Base-by-base conservation (phyloP, 148 eudicot genomes). In the Vaccinium myrtillus region DNA sequence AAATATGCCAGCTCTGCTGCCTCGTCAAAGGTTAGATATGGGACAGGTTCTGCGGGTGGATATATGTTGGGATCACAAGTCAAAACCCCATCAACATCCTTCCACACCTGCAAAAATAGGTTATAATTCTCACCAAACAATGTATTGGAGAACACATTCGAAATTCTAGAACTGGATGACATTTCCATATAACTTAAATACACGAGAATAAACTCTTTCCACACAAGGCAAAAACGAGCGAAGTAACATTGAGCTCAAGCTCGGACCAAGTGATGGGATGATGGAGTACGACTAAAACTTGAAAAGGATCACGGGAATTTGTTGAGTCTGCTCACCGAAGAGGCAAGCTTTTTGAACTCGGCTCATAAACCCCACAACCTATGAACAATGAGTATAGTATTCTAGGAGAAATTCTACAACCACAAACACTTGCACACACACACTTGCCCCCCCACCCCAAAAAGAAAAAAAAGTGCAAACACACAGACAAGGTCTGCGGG, bases 1-100 rank as follows among this genome's bases (percentile, higher is more conserved):
- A 95, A 97, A 87, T 97, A 97, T 54, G 99, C 99, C 89, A 97
- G 99, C 87, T 97, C 99, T 55, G 99, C 96, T 65, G 99, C 99
- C 90, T 97, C 99, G 32, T 97, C 99, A 84, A 95, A 97, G 73
- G 98, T 95, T 87, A 97, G 87, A 90, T 74, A 89, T 39, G 99
- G 98, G 82, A 97, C 99, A 81, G 99, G 94, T 83, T 90, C 90
- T 81, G 99, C 99, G 51, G 59, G 86, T 83, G 92, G 82, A 91
- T 92, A 84, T 83, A 97, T 95, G 54, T 94, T 93, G 80, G 99
- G 99, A 82, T 97, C 99, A 89, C 99, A 93, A 21, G 99, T 94
- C 89, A 97, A 90, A 87, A 97, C 99, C 79, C 99, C 99, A 86
- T 97, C 99, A 51, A 97, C 99, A 63, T 95, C 99, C 89, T 97